Evolutionary conservation across 208 protist species (phyloP).

Genomic region (Leptomonas pyrrhocoris): DNA sequence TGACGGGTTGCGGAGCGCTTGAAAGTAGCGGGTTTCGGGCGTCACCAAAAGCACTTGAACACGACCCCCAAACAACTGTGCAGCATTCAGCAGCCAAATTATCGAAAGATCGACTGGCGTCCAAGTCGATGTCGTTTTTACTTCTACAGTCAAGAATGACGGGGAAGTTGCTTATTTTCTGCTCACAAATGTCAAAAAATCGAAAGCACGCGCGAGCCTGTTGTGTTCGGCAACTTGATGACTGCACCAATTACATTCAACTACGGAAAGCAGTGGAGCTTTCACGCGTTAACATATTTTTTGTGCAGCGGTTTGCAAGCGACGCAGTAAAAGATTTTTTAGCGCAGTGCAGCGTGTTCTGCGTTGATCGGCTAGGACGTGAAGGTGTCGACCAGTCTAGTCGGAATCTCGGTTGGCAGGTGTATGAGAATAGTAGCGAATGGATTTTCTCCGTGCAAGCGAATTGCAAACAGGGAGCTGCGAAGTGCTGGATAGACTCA

Average conservation of each 20-base stretch:
- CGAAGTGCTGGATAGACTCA: conserved; percentile 13
- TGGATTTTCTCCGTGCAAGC: conserved; percentile 11
- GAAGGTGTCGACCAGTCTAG: conserved; percentile 2
- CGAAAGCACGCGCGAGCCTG: conserved; percentile 20
- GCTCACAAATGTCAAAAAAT: neutral
- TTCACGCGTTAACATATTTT: conserved; percentile 9
- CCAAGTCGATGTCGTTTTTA: neutral
- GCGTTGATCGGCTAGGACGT: conserved; percentile 21
- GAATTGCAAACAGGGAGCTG: neutral
- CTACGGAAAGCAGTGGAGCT: neutral
- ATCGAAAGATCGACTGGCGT: too few relatives aligned
- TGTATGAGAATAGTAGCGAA: conserved; percentile 20
- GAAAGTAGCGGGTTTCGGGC: too few relatives aligned
- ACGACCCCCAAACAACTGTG: neutral
- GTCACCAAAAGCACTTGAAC: neutral
- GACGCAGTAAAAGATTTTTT: conserved; percentile 3
- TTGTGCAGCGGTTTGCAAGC: conserved; percentile 8
- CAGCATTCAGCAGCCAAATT: neutral
- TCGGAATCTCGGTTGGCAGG: conserved; percentile 3
- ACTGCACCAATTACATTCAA: neutral
- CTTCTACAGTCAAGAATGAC: neutral
- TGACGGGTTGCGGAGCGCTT: neutral
- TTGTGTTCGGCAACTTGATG: conserved; percentile 19
- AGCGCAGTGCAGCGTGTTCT: neutral
- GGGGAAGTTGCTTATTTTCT: conserved; percentile 2